phyloP scores from a whole-genome alignment of 257 asterid genomes.

The Solanum tarapatanum region DNA sequence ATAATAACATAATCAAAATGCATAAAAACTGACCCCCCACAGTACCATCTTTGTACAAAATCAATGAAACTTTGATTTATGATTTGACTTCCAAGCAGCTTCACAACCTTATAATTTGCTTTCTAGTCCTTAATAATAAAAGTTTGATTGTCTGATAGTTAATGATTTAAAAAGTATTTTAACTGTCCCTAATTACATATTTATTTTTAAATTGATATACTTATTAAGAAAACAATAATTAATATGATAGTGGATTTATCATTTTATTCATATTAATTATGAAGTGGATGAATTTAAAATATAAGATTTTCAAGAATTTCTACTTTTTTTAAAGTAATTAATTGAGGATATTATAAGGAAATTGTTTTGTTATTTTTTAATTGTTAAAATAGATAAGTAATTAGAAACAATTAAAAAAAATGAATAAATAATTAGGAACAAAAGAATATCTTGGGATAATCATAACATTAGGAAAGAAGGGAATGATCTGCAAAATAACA shows the following conservation, averaged over 20 bases:
- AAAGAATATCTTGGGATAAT: not conserved
- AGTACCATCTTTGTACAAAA: not conserved
- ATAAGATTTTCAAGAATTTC: too few species aligned
- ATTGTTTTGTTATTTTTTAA: too few species aligned
- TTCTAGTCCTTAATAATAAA: not conserved
- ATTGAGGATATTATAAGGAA: too few species aligned
- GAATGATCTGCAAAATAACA: not conserved
- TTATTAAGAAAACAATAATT: too few species aligned
- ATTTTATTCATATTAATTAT: too few species aligned
- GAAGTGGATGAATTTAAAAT: too few species aligned
- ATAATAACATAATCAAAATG: not conserved
- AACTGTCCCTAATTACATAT: too few species aligned
- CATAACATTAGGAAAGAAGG: not conserved
- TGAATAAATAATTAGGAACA: too few species aligned
- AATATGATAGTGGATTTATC: too few species aligned
- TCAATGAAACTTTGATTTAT: not conserved
- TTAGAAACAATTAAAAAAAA: fast-evolving
- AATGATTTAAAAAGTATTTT: not conserved
- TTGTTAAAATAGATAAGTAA: too few species aligned
- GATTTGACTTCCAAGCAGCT: not conserved
- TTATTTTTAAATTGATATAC: too few species aligned
- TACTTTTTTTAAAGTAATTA: too few species aligned
- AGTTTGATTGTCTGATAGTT: not conserved
- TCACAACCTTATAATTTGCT: not conserved
- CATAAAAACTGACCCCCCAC: not conserved